These are phyloP conservation scores for Aspergillus sparsus DNA, from an alignment of 495 filamentous ascomycete species.

Conservation along the genomic window DNA sequence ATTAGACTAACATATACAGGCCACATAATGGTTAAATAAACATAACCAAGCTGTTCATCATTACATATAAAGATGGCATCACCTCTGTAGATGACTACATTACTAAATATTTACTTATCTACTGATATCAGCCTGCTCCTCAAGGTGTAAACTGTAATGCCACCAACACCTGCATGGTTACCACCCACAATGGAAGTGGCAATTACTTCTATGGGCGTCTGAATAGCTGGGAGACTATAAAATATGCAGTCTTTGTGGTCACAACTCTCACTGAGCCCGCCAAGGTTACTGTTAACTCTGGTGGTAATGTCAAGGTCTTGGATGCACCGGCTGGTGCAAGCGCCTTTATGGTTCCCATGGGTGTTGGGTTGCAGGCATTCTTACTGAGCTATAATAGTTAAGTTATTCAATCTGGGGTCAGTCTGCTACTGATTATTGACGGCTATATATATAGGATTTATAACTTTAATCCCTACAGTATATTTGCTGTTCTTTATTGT, in stretches of 20 bases:
- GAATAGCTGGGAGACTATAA: conserved; percentile 52
- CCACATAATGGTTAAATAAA: conserved; percentile 59
- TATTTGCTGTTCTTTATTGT: too few species aligned
- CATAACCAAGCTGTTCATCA: conserved; percentile 58
- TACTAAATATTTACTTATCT: conserved; percentile 52
- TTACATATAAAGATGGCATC: conserved; percentile 56
- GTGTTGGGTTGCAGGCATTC: conserved; percentile 54
- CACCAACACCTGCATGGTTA: conserved; percentile 52
- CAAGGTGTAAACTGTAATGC: conserved; percentile 49
- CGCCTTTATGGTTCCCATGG: conserved; percentile 52
- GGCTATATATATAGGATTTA: too few species aligned
- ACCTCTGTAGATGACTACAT: conserved; percentile 40
- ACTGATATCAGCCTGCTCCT: conserved; percentile 58
- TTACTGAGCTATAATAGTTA: conserved; percentile 42
- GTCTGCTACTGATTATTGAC: too few species aligned
- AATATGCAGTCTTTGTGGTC: conserved; percentile 57
- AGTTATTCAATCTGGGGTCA: too few species aligned
- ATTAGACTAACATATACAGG: conserved; percentile 23
- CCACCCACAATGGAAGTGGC: conserved; percentile 41
- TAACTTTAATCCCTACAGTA: too few species aligned
- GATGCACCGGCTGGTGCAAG: conserved; percentile 52
- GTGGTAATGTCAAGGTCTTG: conserved; percentile 29
- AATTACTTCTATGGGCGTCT: conserved; percentile 59
- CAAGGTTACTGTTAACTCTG: conserved; percentile 24
- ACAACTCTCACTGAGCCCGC: conserved; percentile 53